Conservation (phyloP, 2,329 filamentous ascomycete species). For the Fusarium xyrophilum region DNA sequence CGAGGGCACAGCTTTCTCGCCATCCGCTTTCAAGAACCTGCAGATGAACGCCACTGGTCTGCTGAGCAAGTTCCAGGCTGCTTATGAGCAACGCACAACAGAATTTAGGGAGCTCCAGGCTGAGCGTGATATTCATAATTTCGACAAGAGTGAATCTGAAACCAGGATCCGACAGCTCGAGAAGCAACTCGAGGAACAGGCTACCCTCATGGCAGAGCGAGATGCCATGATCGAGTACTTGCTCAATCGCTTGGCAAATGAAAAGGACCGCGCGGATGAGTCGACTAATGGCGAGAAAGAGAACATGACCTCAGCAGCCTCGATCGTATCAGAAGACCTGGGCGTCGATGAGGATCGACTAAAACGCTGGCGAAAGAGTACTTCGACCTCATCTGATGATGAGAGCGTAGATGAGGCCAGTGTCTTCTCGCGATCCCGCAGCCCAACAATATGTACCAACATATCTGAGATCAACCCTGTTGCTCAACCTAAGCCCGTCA, state of each 20-base stretch:
- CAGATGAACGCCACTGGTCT: constrained; percentile 63
- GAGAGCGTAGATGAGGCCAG: constrained; percentile 59
- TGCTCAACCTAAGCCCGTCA: constrained; percentile 37
- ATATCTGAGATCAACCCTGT: constrained; percentile 43
- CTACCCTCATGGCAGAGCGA: constrained; percentile 59
- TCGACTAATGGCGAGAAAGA: constrained; percentile 42
- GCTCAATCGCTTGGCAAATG: constrained; percentile 58
- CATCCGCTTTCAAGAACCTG: constrained; percentile 67
- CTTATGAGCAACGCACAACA: constrained; percentile 61
- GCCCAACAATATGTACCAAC: constrained; percentile 58
- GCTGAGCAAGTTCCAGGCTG: constrained; percentile 62
- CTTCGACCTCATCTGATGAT: constrained; percentile 59
- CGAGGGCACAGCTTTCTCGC: constrained; percentile 61
- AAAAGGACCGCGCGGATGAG: constrained; percentile 57
- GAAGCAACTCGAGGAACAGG: constrained; percentile 67
- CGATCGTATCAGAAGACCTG: constrained; percentile 60
- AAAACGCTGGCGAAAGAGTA: constrained; percentile 53
- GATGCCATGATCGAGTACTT: constrained; percentile 59
- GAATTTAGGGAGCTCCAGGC: constrained; percentile 59
- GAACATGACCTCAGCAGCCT: constrained; percentile 47
- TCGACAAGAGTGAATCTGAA: constrained; percentile 64
- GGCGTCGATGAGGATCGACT: constrained; percentile 59
- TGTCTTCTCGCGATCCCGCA: constrained; percentile 67
- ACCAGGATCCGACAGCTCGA: constrained; percentile 61
- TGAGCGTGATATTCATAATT: constrained; percentile 60